Conservation (phyloP, 768 basidiomycete genomes). For the Mrakia gelida region DNA sequence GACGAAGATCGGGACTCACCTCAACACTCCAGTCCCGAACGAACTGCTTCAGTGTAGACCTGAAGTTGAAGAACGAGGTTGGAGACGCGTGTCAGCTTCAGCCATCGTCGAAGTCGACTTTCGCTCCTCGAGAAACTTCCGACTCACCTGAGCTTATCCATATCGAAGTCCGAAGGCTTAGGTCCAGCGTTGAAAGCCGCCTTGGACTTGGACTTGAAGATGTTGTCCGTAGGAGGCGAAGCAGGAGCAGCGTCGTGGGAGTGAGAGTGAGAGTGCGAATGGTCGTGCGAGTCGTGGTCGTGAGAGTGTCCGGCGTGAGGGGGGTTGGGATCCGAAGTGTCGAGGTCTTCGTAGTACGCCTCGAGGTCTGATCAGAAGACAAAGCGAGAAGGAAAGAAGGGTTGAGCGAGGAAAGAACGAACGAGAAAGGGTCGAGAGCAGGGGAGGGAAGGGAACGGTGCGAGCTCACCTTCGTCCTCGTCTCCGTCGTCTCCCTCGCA, state of each 20-base stretch:
- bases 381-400: constrained; percentile 10
- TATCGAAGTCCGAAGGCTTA: constrained; percentile 45
- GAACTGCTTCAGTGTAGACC: constrained; percentile 87
- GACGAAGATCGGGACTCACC: constrained; percentile 47
- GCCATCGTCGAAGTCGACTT: too few species aligned
- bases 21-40: constrained; percentile 89
- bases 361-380: constrained; percentile 17
- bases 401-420: not conserved
- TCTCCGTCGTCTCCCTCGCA: constrained; percentile 28
- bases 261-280: constrained; percentile 33
- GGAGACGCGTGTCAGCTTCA: too few species aligned
- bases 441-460: constrained; percentile 8
- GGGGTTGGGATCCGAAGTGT: not conserved
- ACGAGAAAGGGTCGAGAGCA: constrained; percentile 20
- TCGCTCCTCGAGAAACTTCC: too few species aligned
- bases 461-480: constrained; percentile 34
- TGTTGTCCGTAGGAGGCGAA: constrained; percentile 47
- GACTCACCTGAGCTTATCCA: constrained; percentile 65
- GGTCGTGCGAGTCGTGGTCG: constrained; percentile 39
- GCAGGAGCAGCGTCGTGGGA: constrained; percentile 42
- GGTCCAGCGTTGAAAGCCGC: constrained; percentile 32
- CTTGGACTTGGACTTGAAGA: constrained; percentile 28
- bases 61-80: too few species aligned
- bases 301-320: constrained; percentile 35
- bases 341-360: not conserved